Percentiles rank a stretch among this genome's conserved stretches.
Evolutionary conservation across 106 monocot species (phyloP).

Genomic region (Amphibolis antarctica): DNA sequence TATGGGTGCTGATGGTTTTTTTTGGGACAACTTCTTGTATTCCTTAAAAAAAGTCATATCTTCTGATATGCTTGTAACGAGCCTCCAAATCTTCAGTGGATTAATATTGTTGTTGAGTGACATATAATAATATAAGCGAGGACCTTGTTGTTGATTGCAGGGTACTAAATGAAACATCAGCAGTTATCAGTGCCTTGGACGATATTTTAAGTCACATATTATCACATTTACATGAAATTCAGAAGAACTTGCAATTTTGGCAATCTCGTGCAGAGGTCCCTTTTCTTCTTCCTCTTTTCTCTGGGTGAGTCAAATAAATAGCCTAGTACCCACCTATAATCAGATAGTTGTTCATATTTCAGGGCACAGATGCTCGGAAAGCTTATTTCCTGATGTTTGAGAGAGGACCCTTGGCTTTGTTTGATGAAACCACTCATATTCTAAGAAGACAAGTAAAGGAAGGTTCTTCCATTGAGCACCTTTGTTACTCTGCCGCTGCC

Average conservation of each 20-base stretch:
- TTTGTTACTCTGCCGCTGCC: conserved; percentile 49
- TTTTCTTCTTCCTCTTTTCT: not conserved
- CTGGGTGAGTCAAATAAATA: not conserved
- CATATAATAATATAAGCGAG: not conserved
- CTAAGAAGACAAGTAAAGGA: conserved; percentile 30
- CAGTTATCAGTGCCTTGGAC: conserved; percentile 36
- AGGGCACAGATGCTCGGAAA: conserved; percentile 67
- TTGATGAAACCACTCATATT: conserved; percentile 38
- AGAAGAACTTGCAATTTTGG: conserved; percentile 83
- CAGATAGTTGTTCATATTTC: conserved; percentile 4
- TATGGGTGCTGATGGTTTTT: too few species aligned
- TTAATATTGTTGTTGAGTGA: not conserved
- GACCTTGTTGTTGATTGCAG: conserved; percentile 16
- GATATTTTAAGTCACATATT: conserved; percentile 51
- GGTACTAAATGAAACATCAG: conserved; percentile 31
- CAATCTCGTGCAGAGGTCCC: conserved; percentile 65
- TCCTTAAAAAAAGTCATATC: not conserved
- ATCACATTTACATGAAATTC: conserved; percentile 52
- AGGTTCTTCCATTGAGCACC: conserved; percentile 37
- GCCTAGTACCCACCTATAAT: not conserved
- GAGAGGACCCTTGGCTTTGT: conserved; percentile 74
- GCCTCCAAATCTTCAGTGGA: not conserved
- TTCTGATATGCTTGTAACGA: not conserved
- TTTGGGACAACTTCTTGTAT: too few species aligned
- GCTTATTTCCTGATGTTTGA: conserved; percentile 83